Evolutionary conservation across 2,329 filamentous ascomycete genomes (phyloP), one percentile per base, ranked within the genome.

Genomic region (Microdochium paspali): DNA sequence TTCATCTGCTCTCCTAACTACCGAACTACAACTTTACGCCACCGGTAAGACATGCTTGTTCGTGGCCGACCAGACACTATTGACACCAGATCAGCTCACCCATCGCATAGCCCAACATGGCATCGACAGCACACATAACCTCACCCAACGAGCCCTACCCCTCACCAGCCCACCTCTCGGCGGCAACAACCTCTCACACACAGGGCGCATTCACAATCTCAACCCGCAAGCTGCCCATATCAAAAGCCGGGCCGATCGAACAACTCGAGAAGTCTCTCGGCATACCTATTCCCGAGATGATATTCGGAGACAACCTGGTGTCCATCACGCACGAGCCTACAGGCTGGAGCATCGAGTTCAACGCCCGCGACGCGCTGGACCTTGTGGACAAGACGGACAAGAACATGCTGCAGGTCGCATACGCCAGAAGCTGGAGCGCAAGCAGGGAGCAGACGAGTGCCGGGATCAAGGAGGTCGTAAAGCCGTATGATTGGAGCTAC

Each of bases 401-500:
- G 59, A 81, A 84, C 53, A 95, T 96, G 86, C 77, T 98, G 54
- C 88, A 91, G 68, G 93, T 98, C 44, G 87, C 90, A 39, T 90
- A 97, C 68, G 95, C 93, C 2, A 79, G 82, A 53, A 87, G 90
- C 63, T 98, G 93, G 93, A 73, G 70, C 54, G 72, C 72, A 54
- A 78, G 68, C 46, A 67, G 74, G 49, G 89, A 90, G 64, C 82
- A 84, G 64, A 87, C 87, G 57, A 85, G 86, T 45, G 86, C 90
- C 58, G 87, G 85, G 48, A 95, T 98, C 63, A 89, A 88, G 61
- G 89, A 96, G 62, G 84, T 96, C 24, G 88, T 98, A 47, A 90
- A 90, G 69, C 90, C 91, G 3, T 98, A 94, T 64, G 93, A 98
- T 69, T 98, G 93, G 93, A 95, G 89, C 52, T 98, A 97, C 69